Conservation (phyloP, 2,329 filamentous ascomycete genomes). For the Fusarium sp. region DNA sequence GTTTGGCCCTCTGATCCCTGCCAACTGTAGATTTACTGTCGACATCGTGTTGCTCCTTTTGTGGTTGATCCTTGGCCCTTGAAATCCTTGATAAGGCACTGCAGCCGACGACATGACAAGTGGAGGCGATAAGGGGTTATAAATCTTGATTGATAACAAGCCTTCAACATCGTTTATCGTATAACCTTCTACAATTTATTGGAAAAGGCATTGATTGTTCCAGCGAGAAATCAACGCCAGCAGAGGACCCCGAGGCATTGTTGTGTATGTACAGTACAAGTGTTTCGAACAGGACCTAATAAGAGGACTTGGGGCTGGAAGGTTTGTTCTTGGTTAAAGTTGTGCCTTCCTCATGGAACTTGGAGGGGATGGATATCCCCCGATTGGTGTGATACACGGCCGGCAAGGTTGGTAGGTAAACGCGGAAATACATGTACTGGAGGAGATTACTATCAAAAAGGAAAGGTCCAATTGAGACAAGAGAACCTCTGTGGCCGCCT, state of each 20-base stretch:
- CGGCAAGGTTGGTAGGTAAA: background rate
- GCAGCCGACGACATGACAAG: slow-evolving; percentile 12
- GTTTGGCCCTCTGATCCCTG: slow-evolving; percentile 21
- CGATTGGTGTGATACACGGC: slow-evolving; percentile 11
- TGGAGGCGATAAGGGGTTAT: slow-evolving; percentile 12
- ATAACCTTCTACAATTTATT: background rate
- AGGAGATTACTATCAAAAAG: background rate
- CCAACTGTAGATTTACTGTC: slow-evolving; percentile 10
- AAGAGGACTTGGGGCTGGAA: background rate
- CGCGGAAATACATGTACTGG: background rate
- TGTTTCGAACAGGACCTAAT: background rate
- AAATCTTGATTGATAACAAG: slow-evolving; percentile 18
- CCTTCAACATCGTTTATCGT: background rate
- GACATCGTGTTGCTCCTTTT: background rate
- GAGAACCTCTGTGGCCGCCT: slow-evolving; percentile 26
- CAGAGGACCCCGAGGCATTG: background rate
- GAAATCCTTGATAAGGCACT: slow-evolving; percentile 6
- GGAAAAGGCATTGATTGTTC: background rate
- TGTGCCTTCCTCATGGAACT: slow-evolving; percentile 1
- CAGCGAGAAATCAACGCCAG: background rate
- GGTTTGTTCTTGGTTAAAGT: background rate
- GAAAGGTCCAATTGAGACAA: slow-evolving; percentile 5
- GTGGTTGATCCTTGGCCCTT: slow-evolving; percentile 11
- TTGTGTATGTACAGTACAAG: background rate
- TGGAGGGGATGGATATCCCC: slow-evolving; percentile 13